Conservation (phyloP, 441 rosid genomes). For the Jatropha podagrica region DNA sequence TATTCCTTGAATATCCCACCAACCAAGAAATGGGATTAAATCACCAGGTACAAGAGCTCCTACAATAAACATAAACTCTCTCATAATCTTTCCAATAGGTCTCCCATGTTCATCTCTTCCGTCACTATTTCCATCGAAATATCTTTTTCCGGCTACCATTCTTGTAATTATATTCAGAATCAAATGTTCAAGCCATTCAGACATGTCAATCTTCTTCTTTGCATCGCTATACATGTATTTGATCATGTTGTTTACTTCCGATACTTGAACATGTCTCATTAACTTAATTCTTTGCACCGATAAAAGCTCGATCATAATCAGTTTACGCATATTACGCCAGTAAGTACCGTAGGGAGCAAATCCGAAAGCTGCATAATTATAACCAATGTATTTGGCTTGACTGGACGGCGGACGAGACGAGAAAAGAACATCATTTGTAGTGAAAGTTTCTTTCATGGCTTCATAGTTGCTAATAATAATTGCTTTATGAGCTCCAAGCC, state of each 20-base stretch:
- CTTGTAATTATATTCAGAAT: constrained; percentile 13
- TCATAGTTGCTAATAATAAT: not conserved
- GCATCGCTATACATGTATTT: not conserved
- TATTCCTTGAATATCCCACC: constrained; percentile 15
- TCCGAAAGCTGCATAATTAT: not conserved
- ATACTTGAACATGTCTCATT: constrained; percentile 3
- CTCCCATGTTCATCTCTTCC: not conserved
- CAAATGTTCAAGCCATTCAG: not conserved
- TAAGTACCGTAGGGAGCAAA: constrained; percentile 13
- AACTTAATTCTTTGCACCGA: not conserved
- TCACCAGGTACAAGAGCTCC: constrained; percentile 15
- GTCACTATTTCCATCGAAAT: not conserved
- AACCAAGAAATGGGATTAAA: constrained; percentile 17
- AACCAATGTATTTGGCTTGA: not conserved
- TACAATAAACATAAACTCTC: constrained; percentile 11
- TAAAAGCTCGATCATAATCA: not conserved
- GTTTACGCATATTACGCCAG: constrained; percentile 2
- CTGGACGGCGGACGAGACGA: not conserved
- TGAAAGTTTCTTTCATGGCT: not conserved
- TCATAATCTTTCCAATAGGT: not conserved
- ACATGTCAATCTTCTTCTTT: not conserved
- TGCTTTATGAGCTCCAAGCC: not conserved
- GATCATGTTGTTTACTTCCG: not conserved
- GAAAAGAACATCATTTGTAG: not conserved
- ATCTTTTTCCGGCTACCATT: constrained; percentile 25